Percentiles rank a stretch among this genome's conserved stretches.
These are phyloP conservation scores for Fistulinella cinereoalba DNA, from an alignment of 1,284 basidiomycete species.

Conservation along the genomic window DNA sequence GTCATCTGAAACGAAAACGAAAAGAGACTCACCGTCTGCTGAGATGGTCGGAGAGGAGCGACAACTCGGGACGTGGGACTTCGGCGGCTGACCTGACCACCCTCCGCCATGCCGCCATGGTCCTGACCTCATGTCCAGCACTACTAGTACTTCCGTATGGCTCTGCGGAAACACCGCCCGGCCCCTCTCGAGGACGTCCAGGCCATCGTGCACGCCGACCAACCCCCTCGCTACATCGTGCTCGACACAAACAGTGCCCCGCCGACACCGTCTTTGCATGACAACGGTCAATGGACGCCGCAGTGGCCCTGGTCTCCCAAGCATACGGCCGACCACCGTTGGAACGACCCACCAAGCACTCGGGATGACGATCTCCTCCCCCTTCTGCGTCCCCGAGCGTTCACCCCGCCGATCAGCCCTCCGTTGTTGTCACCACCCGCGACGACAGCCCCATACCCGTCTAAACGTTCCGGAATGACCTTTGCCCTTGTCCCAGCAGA, in stretches of 20 bases:
- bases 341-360: not conserved
- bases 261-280: too few relatives aligned
- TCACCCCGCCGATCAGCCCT: constrained; percentile 16
- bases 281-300: too few relatives aligned
- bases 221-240: constrained; percentile 11
- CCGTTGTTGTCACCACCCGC: constrained; percentile 10
- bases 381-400: constrained; percentile 1
- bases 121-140: not conserved
- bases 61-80: constrained; percentile 9
- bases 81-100: constrained; percentile 19
- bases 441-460: constrained; percentile 2
- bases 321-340: not conserved
- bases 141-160: constrained; percentile 8
- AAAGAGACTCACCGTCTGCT: constrained; percentile 17
- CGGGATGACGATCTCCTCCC: not conserved
- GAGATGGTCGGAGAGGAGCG: constrained; percentile 2
- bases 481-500: constrained; percentile 18
- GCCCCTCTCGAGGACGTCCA: constrained; percentile 17
- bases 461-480: constrained; percentile 16
- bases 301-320: not conserved
- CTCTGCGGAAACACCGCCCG: constrained; percentile 4
- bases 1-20: constrained; percentile 26
- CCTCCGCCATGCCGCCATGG: constrained; percentile 4
- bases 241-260: constrained; percentile 13
- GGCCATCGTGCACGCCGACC: constrained; percentile 10